Evolutionary conservation across 306 rosid genomes (phyloP).

Genomic region (Dalbergia cultrata): DNA sequence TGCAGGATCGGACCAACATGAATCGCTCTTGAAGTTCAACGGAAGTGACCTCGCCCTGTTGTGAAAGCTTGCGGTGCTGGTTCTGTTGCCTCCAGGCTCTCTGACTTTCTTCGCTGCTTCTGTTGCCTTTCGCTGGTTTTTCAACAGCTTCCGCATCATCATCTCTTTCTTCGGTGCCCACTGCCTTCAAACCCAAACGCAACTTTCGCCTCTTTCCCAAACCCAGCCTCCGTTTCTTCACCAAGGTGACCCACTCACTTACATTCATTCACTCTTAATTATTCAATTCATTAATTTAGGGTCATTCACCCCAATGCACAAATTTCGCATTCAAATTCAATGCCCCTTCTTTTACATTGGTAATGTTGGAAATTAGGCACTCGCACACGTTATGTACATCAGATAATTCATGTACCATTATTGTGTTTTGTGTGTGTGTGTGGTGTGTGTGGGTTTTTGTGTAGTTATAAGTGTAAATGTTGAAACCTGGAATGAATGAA

Average conservation of each 20-base stretch:
- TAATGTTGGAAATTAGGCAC: neutral
- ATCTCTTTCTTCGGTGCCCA: slow-evolving; percentile 25
- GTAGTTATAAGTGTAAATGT: neutral
- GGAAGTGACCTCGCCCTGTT: slow-evolving; percentile 65
- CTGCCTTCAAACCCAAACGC: slow-evolving; percentile 49
- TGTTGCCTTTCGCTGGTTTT: too few relatives aligned
- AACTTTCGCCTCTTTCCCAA: slow-evolving; percentile 38
- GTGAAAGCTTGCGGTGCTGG: slow-evolving; percentile 75
- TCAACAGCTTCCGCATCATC: slow-evolving; percentile 12
- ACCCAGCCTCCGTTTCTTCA: slow-evolving; percentile 57
- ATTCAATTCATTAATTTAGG: too few relatives aligned
- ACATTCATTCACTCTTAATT: too few relatives aligned
- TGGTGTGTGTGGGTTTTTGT: too few relatives aligned
- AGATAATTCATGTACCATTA: neutral
- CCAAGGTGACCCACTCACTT: too few relatives aligned
- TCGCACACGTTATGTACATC: neutral
- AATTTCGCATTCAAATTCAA: neutral
- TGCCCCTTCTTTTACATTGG: neutral
- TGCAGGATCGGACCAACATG: too few relatives aligned
- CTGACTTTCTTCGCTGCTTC: slow-evolving; percentile 28
- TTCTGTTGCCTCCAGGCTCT: slow-evolving; percentile 62
- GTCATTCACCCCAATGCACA: too few relatives aligned
- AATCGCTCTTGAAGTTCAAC: slow-evolving; percentile 68
- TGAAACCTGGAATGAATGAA: slow-evolving; percentile 36
- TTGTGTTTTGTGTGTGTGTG: neutral